Evolutionary conservation across 306 rosid species (phyloP), one percentile per base, ranked within the genome.

Genomic region (Cicer chorassanicum): DNA sequence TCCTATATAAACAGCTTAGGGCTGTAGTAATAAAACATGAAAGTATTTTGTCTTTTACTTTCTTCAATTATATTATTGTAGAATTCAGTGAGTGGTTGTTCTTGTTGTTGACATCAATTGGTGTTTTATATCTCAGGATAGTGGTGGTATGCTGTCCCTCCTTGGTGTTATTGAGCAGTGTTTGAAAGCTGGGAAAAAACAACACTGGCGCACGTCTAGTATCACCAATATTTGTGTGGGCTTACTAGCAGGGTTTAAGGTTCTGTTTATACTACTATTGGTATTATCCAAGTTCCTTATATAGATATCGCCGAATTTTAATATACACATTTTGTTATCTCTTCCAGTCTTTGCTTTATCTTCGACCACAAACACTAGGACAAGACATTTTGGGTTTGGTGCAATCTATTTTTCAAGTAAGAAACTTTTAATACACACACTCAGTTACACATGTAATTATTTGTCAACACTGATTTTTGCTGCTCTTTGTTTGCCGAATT

Each of bases 201-300:
- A 94, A 78, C 84, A 87, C 68, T 88, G 98, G 94, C 96, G 82
- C 84, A 83, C 88, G 18, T 89, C 95, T 55, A 88, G 91, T 82
- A 82, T 94, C 79, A 91, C 97, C 83, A 94, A 94, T 86, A 86
- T 88, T 74, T 94, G 98, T 61, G 96, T 86, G 76, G 97, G 95
- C 67, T 82, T 94, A 83, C 96, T 90, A 46, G 88, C 98, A 3
- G 98, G 96, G 75, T 88, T 91, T 80, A 94, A 94, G 98, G 97
- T 91, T 62, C 71, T 75, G 13, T 54, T 55, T 80, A 55, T 74
- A 65, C 68, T 82, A 70, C 78, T 78, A n/a, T 72, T 60, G 72
- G 41, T 48, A 42, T 43, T 67, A 18, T 69, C 71, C 11, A 70
- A 16, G 13, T 55, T 46, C 71, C 21, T 62, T 74, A 16, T 72